A percentile compares a stretch with the other conserved stretches of the same genome.
Conservation (phyloP, 1,139 yeast genomes). For the Protomyces inouyei region DNA sequence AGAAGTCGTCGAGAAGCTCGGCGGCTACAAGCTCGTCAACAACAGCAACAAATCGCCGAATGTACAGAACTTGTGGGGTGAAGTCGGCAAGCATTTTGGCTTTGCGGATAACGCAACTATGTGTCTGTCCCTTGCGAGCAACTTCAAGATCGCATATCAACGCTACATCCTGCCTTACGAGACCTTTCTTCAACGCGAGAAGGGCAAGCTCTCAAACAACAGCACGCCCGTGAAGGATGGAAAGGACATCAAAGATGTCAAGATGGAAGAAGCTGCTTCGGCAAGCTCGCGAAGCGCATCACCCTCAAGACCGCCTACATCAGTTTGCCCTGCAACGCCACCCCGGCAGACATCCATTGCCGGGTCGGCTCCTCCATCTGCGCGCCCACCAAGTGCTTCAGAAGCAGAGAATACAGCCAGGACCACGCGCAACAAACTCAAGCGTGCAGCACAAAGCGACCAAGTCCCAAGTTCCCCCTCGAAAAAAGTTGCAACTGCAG, state of each 20-base stretch:
- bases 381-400: background rate
- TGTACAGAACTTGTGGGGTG: conserved; percentile 43
- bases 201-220: conserved; percentile 24
- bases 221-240: background rate
- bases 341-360: background rate
- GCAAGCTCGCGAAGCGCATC: background rate
- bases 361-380: background rate
- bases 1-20: conserved; percentile 40
- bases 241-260: background rate
- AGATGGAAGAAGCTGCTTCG: background rate
- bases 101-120: conserved; percentile 66
- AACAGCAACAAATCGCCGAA: conserved; percentile 11
- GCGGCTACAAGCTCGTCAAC: conserved; percentile 40
- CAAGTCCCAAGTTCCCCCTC: conserved; percentile 16
- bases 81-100: conserved; percentile 66
- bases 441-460: background rate
- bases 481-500: conserved; percentile 30
- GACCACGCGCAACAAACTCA: background rate
- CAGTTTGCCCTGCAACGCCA: background rate
- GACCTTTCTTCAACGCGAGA: conserved; percentile 35
- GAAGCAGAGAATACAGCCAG: conserved; percentile 11
- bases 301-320: background rate
- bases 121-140: conserved; percentile 53
- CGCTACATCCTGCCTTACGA: conserved; percentile 41
- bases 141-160: conserved; percentile 53